A percentile compares a stretch with the other conserved stretches of the same genome.
Conservation (phyloP, 2,329 filamentous ascomycete genomes). For the Blastomyces parvus region DNA sequence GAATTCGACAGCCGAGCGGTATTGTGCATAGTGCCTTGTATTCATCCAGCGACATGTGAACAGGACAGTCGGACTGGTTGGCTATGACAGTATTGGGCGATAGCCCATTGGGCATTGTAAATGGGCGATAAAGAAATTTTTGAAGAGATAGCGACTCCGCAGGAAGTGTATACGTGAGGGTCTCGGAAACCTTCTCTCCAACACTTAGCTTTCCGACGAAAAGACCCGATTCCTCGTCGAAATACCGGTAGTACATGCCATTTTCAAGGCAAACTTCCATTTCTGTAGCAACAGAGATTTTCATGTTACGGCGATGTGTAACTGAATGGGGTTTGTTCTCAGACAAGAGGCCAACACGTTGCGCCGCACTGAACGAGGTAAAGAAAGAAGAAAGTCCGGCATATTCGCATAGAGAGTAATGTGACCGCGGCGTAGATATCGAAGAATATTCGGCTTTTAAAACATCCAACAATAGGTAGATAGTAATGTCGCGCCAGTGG, state of each 20-base stretch:
- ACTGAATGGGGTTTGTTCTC: slow-evolving; percentile 10
- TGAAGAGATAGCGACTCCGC: slow-evolving; percentile 1
- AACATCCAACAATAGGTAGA: slow-evolving; percentile 19
- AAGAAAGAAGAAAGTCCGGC: slow-evolving; percentile 2
- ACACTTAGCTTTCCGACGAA: slow-evolving; percentile 13
- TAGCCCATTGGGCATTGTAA: slow-evolving; percentile 14
- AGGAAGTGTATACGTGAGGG: slow-evolving; percentile 8
- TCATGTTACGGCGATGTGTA: slow-evolving; percentile 14
- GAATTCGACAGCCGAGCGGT: slow-evolving; percentile 40
- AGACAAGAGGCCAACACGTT: slow-evolving; percentile 6
- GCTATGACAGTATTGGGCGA: slow-evolving; percentile 46
- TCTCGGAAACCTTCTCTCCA: not conserved
- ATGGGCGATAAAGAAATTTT: slow-evolving; percentile 9
- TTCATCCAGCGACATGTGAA: slow-evolving; percentile 43
- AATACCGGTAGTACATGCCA: slow-evolving; percentile 35
- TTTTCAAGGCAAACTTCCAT: slow-evolving; percentile 40
- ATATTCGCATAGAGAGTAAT: slow-evolving; percentile 3
- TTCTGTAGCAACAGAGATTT: slow-evolving; percentile 16
- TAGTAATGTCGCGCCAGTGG: slow-evolving; percentile 43
- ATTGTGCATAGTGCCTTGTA: slow-evolving; percentile 45
- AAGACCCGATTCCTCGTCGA: slow-evolving; percentile 21
- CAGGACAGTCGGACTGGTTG: slow-evolving; percentile 40
- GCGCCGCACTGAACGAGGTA: slow-evolving; percentile 3
- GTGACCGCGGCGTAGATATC: not conserved
- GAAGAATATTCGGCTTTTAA: not conserved